Percentiles rank a stretch among this genome's conserved stretches.
These are phyloP conservation scores for Nigrograna mackinnonii DNA, from an alignment of 2,329 filamentous ascomycete genomes.

Conservation along the genomic window DNA sequence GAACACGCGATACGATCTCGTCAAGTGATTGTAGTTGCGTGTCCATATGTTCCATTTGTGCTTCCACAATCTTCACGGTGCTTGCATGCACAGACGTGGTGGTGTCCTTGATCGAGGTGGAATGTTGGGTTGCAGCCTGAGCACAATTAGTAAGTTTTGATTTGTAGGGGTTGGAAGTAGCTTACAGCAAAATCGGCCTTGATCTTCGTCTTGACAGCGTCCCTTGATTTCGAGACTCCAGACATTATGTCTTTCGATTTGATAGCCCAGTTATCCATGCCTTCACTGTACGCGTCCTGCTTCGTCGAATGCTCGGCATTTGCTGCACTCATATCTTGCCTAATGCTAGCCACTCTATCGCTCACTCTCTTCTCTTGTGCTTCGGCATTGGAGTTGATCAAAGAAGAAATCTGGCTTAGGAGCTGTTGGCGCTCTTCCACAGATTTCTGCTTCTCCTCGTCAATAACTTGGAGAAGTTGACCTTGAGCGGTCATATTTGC, in stretches of 20 bases:
- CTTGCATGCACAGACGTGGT: conserved; percentile 88
- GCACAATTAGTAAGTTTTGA: conserved; percentile 5
- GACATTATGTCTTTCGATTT: conserved; percentile 72
- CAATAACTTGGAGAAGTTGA: conserved; percentile 69
- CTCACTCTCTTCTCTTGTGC: conserved; percentile 73
- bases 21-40: conserved; percentile 89
- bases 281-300: conserved; percentile 67
- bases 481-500: conserved; percentile 69
- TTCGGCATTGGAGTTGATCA: conserved; percentile 76
- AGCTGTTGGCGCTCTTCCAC: conserved; percentile 74
- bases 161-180: conserved; percentile 10
- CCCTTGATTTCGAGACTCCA: conserved; percentile 72
- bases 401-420: conserved; percentile 73
- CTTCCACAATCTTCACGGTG: conserved; percentile 86
- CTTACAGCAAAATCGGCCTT: conserved; percentile 84
- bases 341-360: conserved; percentile 64
- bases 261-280: conserved; percentile 74
- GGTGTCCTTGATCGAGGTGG: conserved; percentile 79
- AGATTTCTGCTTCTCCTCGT: conserved; percentile 75
- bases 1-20: conserved; percentile 83
- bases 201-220: conserved; percentile 78
- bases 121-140: conserved; percentile 76
- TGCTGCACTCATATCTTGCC: conserved; percentile 66
- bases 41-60: conserved; percentile 84
- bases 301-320: conserved; percentile 68